Conservation (phyloP, 306 rosid species). For the Dalbergia cochinchinensis region DNA sequence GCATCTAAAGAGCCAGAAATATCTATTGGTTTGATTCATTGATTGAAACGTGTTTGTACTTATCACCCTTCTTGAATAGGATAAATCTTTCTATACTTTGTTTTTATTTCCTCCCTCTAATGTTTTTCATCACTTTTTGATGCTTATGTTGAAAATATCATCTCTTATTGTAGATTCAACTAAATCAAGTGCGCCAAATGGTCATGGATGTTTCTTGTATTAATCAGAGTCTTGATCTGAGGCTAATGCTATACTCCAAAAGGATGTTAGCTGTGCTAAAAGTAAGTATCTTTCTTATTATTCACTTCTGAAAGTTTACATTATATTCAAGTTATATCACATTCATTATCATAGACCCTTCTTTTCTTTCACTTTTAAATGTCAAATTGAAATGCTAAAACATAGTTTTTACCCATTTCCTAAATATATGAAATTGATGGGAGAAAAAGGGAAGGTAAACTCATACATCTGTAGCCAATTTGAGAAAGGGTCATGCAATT, state of each 20-base stretch:
- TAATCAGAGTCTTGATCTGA: conserved; percentile 58
- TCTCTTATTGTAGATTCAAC: conserved; percentile 50
- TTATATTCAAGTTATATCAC: background rate
- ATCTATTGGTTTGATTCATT: background rate
- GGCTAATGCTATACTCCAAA: conserved; percentile 57
- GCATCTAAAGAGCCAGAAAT: background rate
- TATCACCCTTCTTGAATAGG: too few relatives aligned
- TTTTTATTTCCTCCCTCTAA: background rate
- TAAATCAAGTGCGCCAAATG: conserved; percentile 54
- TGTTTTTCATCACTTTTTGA: background rate
- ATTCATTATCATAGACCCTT: background rate
- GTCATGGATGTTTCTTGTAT: conserved; percentile 57
- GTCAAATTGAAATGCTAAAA: background rate
- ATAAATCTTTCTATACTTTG: background rate
- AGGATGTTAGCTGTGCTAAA: conserved; percentile 35
- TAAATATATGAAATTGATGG: background rate
- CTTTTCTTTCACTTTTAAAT: background rate
- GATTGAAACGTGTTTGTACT: background rate
- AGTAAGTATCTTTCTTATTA: conserved; percentile 47
- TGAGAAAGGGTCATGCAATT: background rate
- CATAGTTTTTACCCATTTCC: background rate
- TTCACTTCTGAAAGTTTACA: background rate
- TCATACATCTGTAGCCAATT: background rate
- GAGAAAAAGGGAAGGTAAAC: background rate
- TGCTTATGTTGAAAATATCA: conserved; percentile 19